Percentiles rank a stretch among this genome's conserved stretches.
Evolutionary conservation across 2,329 filamentous ascomycete species (phyloP).

Genomic region (Penicillium sp.): DNA sequence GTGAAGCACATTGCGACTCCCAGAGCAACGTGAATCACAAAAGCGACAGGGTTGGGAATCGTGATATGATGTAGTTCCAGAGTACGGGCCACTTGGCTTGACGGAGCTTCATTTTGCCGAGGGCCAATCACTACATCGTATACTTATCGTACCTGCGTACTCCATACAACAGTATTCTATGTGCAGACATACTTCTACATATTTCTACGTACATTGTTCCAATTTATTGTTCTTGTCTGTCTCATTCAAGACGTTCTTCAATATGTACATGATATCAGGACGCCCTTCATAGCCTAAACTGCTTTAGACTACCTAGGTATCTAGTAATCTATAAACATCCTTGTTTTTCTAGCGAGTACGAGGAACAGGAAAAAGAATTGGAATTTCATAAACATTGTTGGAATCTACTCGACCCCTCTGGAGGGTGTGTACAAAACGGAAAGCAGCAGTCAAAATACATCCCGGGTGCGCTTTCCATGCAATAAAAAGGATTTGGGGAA

Average conservation of each 20-base stretch:
- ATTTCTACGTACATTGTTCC: neutral
- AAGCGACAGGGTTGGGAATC: constrained; percentile 5
- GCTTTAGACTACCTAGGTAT: no score
- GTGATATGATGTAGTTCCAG: constrained; percentile 22
- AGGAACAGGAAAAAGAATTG: neutral
- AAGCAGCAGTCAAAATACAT: constrained; percentile 26
- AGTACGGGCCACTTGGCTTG: constrained; percentile 38
- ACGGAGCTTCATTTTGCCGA: constrained; percentile 40
- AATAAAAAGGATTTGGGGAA: constrained; percentile 18
- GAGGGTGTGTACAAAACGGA: constrained; percentile 32
- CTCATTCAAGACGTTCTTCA: neutral
- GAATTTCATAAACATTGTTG: constrained; percentile 21
- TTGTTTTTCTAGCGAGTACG: neutral
- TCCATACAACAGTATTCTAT: neutral
- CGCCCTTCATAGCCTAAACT: neutral
- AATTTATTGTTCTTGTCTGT: neutral
- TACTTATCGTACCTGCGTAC: neutral
- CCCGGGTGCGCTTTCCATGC: constrained; percentile 30
- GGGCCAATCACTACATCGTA: constrained; percentile 15
- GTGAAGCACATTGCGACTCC: constrained; percentile 37
- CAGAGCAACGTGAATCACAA: neutral
- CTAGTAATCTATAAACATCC: neutral
- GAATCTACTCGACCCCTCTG: constrained; percentile 18
- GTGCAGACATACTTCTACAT: neutral
- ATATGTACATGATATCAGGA: neutral